Conservation (phyloP, 2,329 filamentous ascomycete species). For the Microdochium trichocladiopsis region DNA sequence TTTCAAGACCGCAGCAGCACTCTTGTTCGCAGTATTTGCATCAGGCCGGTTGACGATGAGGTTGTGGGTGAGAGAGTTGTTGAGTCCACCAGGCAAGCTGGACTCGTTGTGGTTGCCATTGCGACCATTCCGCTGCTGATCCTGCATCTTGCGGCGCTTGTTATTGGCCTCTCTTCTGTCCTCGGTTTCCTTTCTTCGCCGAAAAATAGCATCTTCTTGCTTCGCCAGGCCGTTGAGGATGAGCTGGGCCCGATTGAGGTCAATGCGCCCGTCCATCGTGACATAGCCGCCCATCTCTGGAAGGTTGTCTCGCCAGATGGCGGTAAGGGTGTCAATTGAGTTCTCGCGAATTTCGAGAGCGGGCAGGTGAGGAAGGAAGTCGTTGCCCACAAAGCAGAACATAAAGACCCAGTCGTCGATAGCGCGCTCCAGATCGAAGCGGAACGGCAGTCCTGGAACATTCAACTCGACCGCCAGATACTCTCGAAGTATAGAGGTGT, state of each 20-base stretch:
- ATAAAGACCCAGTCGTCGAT: constrained; percentile 99
- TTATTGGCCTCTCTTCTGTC: constrained; percentile 74
- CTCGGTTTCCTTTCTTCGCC: constrained; percentile 76
- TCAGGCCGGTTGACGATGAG: constrained; percentile 76
- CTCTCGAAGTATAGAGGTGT: constrained; percentile 85
- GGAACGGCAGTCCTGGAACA: constrained; percentile 75
- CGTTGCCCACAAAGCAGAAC: constrained; percentile 98
- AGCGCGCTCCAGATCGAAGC: constrained; percentile 87
- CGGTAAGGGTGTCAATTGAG: constrained; percentile 90
- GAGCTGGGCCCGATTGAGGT: constrained; percentile 77
- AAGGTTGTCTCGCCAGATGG: constrained; percentile 94
- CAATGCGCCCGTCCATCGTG: constrained; percentile 89
- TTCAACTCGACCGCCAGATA: constrained; percentile 87
- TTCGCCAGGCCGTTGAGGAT: constrained; percentile 85
- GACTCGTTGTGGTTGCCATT: constrained; percentile 25
- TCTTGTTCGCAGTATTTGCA: constrained; percentile 83
- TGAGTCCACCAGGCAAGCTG: constrained; percentile 34
- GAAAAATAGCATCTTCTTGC: constrained; percentile 92
- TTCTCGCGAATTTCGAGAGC: constrained; percentile 96
- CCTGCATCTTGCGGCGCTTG: constrained; percentile 70
- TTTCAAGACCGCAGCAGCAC: constrained; percentile 83
- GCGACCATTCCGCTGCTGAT: constrained; percentile 35
- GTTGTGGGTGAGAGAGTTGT: constrained; percentile 69
- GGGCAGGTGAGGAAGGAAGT: constrained; percentile 95
- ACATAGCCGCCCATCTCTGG: constrained; percentile 91